phyloP scores from a whole-genome alignment of 176 grass and related monocot species.

The Alopecurus myosuroides region DNA sequence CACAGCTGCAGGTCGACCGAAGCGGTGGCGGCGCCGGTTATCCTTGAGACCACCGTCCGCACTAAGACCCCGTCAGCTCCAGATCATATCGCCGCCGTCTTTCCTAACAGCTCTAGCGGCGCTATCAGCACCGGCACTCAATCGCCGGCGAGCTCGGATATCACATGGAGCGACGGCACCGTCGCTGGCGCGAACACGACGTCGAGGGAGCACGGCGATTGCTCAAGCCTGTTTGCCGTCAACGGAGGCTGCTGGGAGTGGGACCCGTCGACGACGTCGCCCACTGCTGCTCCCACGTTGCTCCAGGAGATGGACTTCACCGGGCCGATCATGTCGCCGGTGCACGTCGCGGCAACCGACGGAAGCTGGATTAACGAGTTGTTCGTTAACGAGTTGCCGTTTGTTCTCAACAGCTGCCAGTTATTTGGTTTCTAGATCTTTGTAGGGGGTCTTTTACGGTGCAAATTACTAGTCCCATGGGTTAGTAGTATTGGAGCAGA shows the following conservation, averaged over 20 bases:
- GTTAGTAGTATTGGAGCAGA: no score
- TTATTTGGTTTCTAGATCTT: not conserved
- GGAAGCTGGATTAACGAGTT: not conserved
- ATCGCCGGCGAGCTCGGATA: conserved; percentile 18
- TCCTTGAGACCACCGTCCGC: conserved; percentile 36
- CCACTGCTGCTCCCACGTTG: not conserved
- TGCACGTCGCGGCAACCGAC: not conserved
- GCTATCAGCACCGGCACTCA: not conserved
- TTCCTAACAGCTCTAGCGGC: not conserved
- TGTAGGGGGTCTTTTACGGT: no score
- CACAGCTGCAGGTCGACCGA: not conserved
- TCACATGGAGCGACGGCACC: not conserved
- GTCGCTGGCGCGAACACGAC: no score
- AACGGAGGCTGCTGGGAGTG: not conserved
- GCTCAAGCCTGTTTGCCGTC: not conserved
- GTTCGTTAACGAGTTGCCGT: not conserved
- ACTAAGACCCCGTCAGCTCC: not conserved
- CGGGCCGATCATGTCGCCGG: conserved; percentile 37
- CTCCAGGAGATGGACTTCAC: conserved; percentile 13
- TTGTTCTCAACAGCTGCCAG: not conserved
- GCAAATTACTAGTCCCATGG: no score
- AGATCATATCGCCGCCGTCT: not conserved
- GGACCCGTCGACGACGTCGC: not conserved
- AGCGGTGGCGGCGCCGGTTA: conserved; percentile 12
- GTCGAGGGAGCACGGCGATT: not conserved